phyloP scores from a whole-genome alignment of 73 alveolate species.

The Durusdinium trenchii region DNA sequence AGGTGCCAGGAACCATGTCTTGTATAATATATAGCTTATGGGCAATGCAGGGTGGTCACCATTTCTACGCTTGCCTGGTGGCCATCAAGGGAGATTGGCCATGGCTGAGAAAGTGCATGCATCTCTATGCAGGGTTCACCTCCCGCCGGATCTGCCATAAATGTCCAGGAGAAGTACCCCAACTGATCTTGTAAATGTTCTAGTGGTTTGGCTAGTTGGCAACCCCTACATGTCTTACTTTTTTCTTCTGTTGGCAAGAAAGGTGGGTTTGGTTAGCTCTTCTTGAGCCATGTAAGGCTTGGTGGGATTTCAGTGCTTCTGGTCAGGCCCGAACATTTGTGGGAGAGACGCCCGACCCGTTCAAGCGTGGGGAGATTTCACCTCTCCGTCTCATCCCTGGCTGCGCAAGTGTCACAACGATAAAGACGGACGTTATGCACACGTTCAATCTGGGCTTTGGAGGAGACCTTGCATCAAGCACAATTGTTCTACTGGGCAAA shows the following conservation, averaged over 20 bases:
- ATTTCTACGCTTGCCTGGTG: not conserved
- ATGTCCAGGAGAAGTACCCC: not conserved
- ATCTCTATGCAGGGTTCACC: not conserved
- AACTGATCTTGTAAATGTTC: not conserved
- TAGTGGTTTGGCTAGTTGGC: not conserved
- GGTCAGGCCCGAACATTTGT: conserved; percentile 34
- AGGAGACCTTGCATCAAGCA: not conserved
- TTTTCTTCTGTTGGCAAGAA: too few species aligned
- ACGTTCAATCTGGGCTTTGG: conserved; percentile 30
- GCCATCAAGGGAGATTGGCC: conserved; percentile 68
- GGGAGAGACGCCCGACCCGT: conserved; percentile 3
- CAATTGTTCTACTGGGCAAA: not conserved
- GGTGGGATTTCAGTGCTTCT: conserved; percentile 50
- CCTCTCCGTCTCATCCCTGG: conserved; percentile 32
- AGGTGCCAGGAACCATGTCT: too few species aligned
- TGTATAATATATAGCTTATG: too few species aligned
- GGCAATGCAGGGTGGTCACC: not conserved
- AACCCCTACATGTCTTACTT: not conserved
- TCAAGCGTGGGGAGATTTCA: not conserved
- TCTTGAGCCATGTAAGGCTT: not conserved
- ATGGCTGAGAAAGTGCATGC: not conserved
- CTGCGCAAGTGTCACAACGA: not conserved
- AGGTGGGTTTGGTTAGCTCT: too few species aligned
- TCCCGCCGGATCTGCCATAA: not conserved
- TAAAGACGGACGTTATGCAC: conserved; percentile 46